Evolutionary conservation across 768 basidiomycete genomes (phyloP), one percentile per base, ranked within the genome.

Genomic region (Asterophora parasitica): DNA sequence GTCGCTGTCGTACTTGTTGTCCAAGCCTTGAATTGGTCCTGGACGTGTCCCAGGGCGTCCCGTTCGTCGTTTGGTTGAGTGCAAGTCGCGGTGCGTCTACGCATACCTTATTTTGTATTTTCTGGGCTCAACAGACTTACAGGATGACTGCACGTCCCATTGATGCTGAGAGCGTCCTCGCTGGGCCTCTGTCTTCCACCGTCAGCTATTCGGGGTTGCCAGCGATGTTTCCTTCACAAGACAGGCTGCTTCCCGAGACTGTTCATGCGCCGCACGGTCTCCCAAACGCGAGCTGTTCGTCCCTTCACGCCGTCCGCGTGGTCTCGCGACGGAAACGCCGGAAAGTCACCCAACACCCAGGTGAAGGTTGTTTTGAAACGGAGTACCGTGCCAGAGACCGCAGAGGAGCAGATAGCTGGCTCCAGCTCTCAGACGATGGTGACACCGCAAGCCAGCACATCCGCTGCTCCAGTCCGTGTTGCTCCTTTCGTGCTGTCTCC

Each of bases 81-180:
- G 62, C 63, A 68, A 66, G 71, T 72, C 71, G 70, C 75, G 75
- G 75, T 76, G 57, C 33, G 73, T 64, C 9, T 33, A 42, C 44
- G 27, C 46, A 20, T 42, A 36, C 8, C 33, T 6, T 37, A 7
- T 38, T 7, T 34, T 23, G 36, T 8, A 28, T 46, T 11, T n/a
- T 34, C 54, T 15, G 42, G 23, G 12, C 26, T 38, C 11, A n/a
- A 38, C 26, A 4, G 11, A 2, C 9, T 56, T 47, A 26, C 59
- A 87, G 85, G 76, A 87, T 88, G 86, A 83, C 75, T 83, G 79
- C 72, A 74, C 70, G 69, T 67, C 65, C 61, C 69, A 81, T 86
- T 82, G 77, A 90, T 89, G 87, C 78, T 87, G 70, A 81, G 81
- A 81, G 85, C 79, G 80, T 85, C 83, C 78, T 82, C 78, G 74